Conservation (phyloP, 805 yeast genomes). For the Saturnispora saitoi region DNA sequence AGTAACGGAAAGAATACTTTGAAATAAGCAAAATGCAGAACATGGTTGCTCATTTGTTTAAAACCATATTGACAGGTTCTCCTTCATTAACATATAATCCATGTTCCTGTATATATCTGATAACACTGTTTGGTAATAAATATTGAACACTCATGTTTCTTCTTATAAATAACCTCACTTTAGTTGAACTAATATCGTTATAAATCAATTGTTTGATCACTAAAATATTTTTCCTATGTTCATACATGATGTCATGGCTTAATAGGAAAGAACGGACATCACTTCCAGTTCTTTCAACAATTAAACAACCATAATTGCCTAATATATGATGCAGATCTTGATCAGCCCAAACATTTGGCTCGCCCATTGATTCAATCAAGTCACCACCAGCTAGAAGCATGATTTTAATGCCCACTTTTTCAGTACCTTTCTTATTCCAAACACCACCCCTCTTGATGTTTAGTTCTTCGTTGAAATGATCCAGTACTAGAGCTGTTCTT, state of each 20-base stretch:
- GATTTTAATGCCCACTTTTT: slow-evolving; percentile 65
- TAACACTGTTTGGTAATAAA: slow-evolving; percentile 86
- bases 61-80: slow-evolving; percentile 90
- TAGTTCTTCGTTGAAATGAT: slow-evolving; percentile 93
- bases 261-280: slow-evolving; percentile 89
- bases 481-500: slow-evolving; percentile 89
- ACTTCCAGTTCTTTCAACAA: slow-evolving; percentile 93
- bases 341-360: slow-evolving; percentile 98
- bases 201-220: slow-evolving; percentile 94
- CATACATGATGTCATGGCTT: slow-evolving; percentile 95
- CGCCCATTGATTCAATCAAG: slow-evolving; percentile 98
- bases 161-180: slow-evolving; percentile 83
- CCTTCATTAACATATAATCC: slow-evolving; percentile 74
- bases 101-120: slow-evolving; percentile 90
- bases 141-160: slow-evolving; percentile 97
- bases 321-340: slow-evolving; percentile 88
- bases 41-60: slow-evolving; percentile 22
- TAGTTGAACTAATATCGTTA: slow-evolving; percentile 92
- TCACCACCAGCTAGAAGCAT: slow-evolving; percentile 98
- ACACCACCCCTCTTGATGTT: slow-evolving; percentile 88
- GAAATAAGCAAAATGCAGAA: background rate
- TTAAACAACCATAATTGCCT: slow-evolving; percentile 93
- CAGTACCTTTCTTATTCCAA: slow-evolving; percentile 43
- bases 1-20: too few relatives aligned
- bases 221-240: slow-evolving; percentile 85